phyloP scores from a whole-genome alignment of 2,329 filamentous ascomycete genomes.

The Colletotrichum magnum region DNA sequence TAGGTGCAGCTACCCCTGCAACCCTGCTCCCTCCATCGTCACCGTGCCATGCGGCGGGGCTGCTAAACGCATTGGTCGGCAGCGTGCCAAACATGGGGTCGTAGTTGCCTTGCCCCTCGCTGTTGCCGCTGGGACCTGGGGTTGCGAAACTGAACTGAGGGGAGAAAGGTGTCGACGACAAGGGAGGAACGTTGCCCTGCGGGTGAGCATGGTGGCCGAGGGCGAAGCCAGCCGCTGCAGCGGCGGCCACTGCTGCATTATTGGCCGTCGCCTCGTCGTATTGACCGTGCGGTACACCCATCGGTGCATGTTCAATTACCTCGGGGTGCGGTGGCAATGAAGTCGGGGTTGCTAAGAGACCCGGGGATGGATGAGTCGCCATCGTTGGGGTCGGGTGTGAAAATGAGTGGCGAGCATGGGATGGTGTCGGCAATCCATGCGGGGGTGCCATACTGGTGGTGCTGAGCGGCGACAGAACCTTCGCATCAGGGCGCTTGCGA shows the following conservation, averaged over 20 bases:
- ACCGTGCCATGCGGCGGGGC: constrained; percentile 65
- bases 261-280: constrained; percentile 52
- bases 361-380: constrained; percentile 56
- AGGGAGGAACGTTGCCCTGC: constrained; percentile 48
- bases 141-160: constrained; percentile 58
- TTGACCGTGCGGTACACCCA: constrained; percentile 51
- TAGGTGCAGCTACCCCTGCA: constrained; percentile 42
- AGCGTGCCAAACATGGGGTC: constrained; percentile 74
- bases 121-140: constrained; percentile 48
- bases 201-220: constrained; percentile 47
- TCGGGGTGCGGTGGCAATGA: constrained; percentile 54
- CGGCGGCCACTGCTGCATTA: constrained; percentile 52
- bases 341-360: constrained; percentile 55
- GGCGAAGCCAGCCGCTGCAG: constrained; percentile 55
- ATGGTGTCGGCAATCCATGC: constrained; percentile 48
- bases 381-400: constrained; percentile 47
- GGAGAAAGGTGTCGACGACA: constrained; percentile 55
- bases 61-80: constrained; percentile 67
- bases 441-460: constrained; percentile 48
- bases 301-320: constrained; percentile 47
- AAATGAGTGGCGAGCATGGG: constrained; percentile 56
- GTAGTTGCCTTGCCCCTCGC: constrained; percentile 56
- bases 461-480: constrained; percentile 52
- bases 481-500: constrained; percentile 57
- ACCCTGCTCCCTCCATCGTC: constrained; percentile 50